Base-by-base conservation (phyloP, 2,329 filamentous ascomycete species). In the Allantophomopsis lycopodina region DNA sequence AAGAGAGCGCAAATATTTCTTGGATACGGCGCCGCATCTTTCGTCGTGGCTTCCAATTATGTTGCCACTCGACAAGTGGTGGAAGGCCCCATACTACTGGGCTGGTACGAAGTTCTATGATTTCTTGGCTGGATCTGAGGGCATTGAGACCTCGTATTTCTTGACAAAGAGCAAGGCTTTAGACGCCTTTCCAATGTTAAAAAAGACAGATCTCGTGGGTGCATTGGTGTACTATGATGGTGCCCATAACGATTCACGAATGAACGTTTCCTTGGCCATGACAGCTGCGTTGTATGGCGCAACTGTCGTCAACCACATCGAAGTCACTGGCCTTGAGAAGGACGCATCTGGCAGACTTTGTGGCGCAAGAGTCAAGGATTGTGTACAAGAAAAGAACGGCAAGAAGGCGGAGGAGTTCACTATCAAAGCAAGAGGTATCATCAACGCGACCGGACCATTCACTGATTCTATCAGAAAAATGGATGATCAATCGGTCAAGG, bases 161-260 rank as follows among this genome's bases (percentile, higher is more conserved):
- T 63, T 93, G 54, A 88, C 84, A 17, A 80, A 79, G 59, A 88
- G 81, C 58, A 89, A 89, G 61, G 84, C 85, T 7, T 66, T 93
- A 46, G 84, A 89, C 56, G 82, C 82, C 2, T 93, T 93, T 55
- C 86, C 86, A 7, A 91, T 93, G 85, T 61, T 93, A 48, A 88
- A 85, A 63, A 80, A 76, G 55, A 78, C 83, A 33, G 76, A 81
- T 47, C 65, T 93, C 12, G 73, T 87, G 35, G 86, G 86, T 44
- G 84, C 85, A 42, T 64, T 93, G 52, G 85, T 93, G 17, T 94
- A 94, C 66, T 93, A 93, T 57, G 85, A 94, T 62, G 86, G 86
- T 50, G 84, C 83, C 21, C 86, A 94, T 62, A 94, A 94, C 55
- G 86, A 94, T 59, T 91, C 85, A 15, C 76, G 86, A 37, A 93